Conservation (phyloP, 305 asterid species). For the Fraxinus platypoda region DNA sequence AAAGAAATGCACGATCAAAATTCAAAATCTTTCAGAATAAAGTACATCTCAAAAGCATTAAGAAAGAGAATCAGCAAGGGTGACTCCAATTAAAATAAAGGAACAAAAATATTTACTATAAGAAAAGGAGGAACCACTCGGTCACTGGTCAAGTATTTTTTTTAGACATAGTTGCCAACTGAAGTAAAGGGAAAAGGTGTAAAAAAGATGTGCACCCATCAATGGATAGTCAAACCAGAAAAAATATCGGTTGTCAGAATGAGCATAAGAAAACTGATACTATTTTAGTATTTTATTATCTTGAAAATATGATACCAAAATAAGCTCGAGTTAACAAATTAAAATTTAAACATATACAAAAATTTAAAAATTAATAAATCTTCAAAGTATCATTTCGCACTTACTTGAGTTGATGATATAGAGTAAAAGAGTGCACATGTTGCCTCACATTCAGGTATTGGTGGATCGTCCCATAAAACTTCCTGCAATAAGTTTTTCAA, state of each 20-base stretch:
- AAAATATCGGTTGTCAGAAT: background rate
- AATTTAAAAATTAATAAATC: background rate
- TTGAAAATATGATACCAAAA: background rate
- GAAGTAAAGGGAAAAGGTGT: background rate
- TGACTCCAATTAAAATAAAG: conserved; percentile 1
- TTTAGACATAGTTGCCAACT: background rate
- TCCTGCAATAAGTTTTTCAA: conserved; percentile 49
- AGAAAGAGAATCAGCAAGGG: background rate
- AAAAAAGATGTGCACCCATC: background rate
- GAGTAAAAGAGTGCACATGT: conserved; percentile 91
- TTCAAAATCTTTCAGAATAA: conserved; percentile 1
- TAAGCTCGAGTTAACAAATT: background rate
- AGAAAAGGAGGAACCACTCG: background rate
- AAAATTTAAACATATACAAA: background rate
- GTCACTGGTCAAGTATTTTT: background rate
- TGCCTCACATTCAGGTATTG: conserved; percentile 79
- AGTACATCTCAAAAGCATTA: background rate
- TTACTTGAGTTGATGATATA: conserved; percentile 92
- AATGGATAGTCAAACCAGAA: background rate
- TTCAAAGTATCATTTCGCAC: background rate
- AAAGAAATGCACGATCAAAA: conserved; percentile 3
- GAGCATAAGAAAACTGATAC: background rate
- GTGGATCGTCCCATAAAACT: conserved; percentile 94
- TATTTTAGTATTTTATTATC: background rate
- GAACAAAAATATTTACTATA: background rate